Base-by-base conservation (phyloP, 306 rosid genomes). In the Sphenostylis stenocarpa region DNA sequence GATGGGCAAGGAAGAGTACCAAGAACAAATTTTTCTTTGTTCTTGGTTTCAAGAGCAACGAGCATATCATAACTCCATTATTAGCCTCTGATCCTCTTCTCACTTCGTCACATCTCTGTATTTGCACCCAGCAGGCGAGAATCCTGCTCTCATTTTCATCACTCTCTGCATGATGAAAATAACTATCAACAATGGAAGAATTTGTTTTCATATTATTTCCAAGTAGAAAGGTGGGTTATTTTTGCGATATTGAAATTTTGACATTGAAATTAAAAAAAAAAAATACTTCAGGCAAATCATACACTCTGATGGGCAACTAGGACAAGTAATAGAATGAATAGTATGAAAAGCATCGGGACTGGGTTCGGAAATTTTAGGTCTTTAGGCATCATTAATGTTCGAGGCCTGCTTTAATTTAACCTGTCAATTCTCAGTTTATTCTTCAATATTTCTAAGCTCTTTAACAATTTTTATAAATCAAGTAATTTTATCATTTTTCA, bases 241-340 rank as follows among this genome's bases (percentile, higher is more conserved):
- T 72, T 73, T 3, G 17, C 63, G 73, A 77, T 17, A 36, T 70
- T 70, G 67, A 45, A 73, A 68, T 66, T 52, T 61, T 23, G 67
- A 39, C 28, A 36, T 14, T 77, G 36, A 38, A 72, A 48, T 70
- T 10, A 9, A 12, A 11, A 10, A 8, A 36, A 7, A 36, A 8
- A 1, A 55, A 71, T 17, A 49, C 49, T 44, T 34, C 20, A 17
- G 21, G 67, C 0, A 4, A 76, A 67, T 55, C 69, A 41, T 53
- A 34, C 66, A 60, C 73, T 45, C 26, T 67, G 65, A 24, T 43
- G 72, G 65, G 70, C 15, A 44, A 75, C 31, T 19, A 67, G 20
- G 73, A 73, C 41, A 51, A 11, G 19, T 15, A 67, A 73, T 41
- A 24, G 55, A 73, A 60, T 38, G 61, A 34, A n/a, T 36, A 38